These are phyloP conservation scores for Serendipita sp. DNA, from an alignment of 768 basidiomycete species.

Conservation along the genomic window DNA sequence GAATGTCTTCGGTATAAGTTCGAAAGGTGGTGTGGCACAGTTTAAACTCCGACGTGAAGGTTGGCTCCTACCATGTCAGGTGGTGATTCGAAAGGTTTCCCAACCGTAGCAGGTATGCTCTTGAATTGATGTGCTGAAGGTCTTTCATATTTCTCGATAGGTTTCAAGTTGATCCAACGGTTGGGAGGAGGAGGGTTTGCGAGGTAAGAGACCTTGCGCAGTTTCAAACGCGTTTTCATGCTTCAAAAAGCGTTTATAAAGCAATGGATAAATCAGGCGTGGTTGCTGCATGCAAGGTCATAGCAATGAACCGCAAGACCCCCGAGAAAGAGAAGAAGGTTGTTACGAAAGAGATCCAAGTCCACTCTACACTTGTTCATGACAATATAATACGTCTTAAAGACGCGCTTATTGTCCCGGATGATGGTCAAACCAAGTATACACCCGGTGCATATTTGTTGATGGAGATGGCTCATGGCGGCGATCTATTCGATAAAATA, in stretches of 20 bases:
- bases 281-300: constrained; percentile 79
- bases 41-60: too few relatives aligned
- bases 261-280: constrained; percentile 54
- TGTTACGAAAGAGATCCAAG: constrained; percentile 81
- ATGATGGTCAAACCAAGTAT: constrained; percentile 26
- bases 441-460: constrained; percentile 82
- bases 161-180: constrained; percentile 53
- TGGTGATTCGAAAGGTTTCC: neutral
- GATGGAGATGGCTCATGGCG: constrained; percentile 81
- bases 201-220: constrained; percentile 32
- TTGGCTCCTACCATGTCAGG: neutral
- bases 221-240: neutral
- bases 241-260: constrained; percentile 50
- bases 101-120: neutral
- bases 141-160: constrained; percentile 20
- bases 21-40: too few relatives aligned
- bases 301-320: constrained; percentile 45
- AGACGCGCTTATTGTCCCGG: constrained; percentile 49
- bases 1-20: too few relatives aligned
- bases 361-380: constrained; percentile 71
- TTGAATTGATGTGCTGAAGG: neutral
- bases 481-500: constrained; percentile 97
- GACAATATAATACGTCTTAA: constrained; percentile 69
- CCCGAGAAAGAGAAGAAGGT: constrained; percentile 57
- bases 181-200: constrained; percentile 85